Evolutionary conservation across 148 eudicot genomes (phyloP).

Genomic region (Persicaria maculosa): DNA sequence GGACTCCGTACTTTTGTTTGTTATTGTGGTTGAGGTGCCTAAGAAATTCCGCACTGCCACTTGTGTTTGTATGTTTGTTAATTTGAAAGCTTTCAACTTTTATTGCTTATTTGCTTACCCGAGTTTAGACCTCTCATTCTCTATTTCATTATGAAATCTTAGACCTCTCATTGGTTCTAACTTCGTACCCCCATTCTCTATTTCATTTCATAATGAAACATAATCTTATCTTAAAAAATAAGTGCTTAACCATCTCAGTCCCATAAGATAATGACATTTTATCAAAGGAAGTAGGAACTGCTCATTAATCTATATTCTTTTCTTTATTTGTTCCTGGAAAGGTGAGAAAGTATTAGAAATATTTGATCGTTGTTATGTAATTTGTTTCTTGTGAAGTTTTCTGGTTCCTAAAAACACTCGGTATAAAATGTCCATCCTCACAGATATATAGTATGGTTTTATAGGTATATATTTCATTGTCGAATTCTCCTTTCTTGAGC

Average conservation of each 20-base stretch:
- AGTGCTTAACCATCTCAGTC: not conserved
- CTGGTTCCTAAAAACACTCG: no score
- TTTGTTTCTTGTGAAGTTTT: no score
- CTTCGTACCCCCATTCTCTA: not conserved
- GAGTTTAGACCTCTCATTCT: not conserved
- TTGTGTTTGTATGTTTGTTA: no score
- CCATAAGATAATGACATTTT: not conserved
- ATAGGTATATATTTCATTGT: not conserved
- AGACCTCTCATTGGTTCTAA: not conserved
- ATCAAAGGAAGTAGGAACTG: not conserved
- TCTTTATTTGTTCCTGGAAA: not conserved
- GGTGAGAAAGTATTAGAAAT: no score
- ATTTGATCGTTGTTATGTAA: no score
- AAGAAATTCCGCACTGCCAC: no score
- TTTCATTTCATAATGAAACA: not conserved
- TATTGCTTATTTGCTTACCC: not conserved
- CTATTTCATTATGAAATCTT: not conserved
- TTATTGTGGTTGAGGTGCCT: no score
- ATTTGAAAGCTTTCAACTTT: not conserved
- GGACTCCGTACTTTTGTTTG: no score
- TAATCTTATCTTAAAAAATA: not conserved
- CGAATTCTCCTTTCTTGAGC: conserved; percentile 14
- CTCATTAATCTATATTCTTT: not conserved
- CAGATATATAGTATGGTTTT: not conserved
- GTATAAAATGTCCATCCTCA: no score